Conservation (phyloP, 495 filamentous ascomycete species). For the Penicillium pancosmium region DNA sequence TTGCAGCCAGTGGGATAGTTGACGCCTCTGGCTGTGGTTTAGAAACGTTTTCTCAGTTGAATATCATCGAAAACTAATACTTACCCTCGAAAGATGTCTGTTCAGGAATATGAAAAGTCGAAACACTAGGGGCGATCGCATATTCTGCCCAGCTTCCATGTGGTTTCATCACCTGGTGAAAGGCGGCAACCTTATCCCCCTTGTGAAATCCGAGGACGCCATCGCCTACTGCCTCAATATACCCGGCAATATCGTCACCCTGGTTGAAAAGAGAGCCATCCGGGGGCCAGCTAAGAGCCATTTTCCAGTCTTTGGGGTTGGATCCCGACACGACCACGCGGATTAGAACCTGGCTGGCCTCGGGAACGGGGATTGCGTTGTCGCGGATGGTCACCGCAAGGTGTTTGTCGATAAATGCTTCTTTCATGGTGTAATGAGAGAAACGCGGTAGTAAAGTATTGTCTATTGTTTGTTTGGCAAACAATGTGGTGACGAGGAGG, state of each 20-base stretch:
- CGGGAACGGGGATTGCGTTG: constrained; percentile 62
- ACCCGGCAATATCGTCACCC: constrained; percentile 75
- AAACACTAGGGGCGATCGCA: constrained; percentile 61
- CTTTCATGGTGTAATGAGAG: constrained; percentile 39
- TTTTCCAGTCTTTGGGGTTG: constrained; percentile 82
- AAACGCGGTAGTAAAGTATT: neutral
- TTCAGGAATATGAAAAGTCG: constrained; percentile 70
- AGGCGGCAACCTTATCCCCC: constrained; percentile 72
- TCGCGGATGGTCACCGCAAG: constrained; percentile 62
- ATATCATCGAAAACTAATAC: neutral
- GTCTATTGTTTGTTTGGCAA: neutral
- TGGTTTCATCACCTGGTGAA: constrained; percentile 62
- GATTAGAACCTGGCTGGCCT: constrained; percentile 67
- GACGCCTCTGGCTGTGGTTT: constrained; percentile 57
- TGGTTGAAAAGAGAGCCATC: constrained; percentile 44
- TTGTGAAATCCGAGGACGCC: constrained; percentile 63
- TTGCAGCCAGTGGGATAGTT: constrained; percentile 71
- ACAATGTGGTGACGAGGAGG: neutral
- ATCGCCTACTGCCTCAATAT: constrained; percentile 62
- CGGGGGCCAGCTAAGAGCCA: constrained; percentile 39
- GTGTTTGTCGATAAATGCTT: constrained; percentile 57
- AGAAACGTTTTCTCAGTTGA: neutral
- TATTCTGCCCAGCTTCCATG: constrained; percentile 73
- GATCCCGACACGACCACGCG: constrained; percentile 68
- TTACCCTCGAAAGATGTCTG: constrained; percentile 67